phyloP scores from a whole-genome alignment of 2,329 filamentous ascomycete species.

The Trichoderma brevicompactum region DNA sequence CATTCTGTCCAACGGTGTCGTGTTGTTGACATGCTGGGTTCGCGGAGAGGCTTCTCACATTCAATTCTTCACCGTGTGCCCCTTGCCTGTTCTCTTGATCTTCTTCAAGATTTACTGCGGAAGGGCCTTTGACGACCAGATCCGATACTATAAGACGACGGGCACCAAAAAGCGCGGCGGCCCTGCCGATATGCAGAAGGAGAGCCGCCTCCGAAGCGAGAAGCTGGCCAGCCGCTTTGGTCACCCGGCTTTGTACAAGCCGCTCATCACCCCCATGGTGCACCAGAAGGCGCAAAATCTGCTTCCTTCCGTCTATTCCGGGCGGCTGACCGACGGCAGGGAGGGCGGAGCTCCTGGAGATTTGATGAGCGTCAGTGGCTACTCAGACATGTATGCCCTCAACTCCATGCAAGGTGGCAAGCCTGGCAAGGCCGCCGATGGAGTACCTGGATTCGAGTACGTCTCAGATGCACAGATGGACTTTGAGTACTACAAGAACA shows the following conservation, averaged over 20 bases:
- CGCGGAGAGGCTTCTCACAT: conserved; percentile 63
- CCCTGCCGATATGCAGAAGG: conserved; percentile 55
- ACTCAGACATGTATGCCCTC: conserved; percentile 81
- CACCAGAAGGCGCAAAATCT: conserved; percentile 87
- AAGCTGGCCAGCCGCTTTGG: conserved; percentile 80
- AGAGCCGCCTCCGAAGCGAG: conserved; percentile 63
- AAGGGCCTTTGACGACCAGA: conserved; percentile 73
- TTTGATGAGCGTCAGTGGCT: conserved; percentile 65
- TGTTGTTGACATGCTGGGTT: conserved; percentile 75
- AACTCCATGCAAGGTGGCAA: conserved; percentile 71
- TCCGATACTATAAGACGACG: conserved; percentile 77
- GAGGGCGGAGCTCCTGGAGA: conserved; percentile 61
- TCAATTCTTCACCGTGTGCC: conserved; percentile 70
- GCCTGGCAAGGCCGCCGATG: conserved; percentile 51
- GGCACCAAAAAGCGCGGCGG: conserved; percentile 50
- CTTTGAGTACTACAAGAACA: conserved; percentile 89
- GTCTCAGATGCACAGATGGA: conserved; percentile 86
- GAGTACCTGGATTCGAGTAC: conserved; percentile 79
- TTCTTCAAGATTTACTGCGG: conserved; percentile 87
- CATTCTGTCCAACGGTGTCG: conserved; percentile 77
- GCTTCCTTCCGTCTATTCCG: conserved; percentile 82
- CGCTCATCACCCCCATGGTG: conserved; percentile 93
- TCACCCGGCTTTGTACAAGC: conserved; percentile 87
- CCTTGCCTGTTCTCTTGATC: conserved; percentile 77
- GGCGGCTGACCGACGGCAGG: conserved; percentile 71